Evolutionary conservation across 371 early-diverging fungal genomes (phyloP), one percentile per base, ranked within the genome.

Genomic region (Capillidium rhysosporum): DNA sequence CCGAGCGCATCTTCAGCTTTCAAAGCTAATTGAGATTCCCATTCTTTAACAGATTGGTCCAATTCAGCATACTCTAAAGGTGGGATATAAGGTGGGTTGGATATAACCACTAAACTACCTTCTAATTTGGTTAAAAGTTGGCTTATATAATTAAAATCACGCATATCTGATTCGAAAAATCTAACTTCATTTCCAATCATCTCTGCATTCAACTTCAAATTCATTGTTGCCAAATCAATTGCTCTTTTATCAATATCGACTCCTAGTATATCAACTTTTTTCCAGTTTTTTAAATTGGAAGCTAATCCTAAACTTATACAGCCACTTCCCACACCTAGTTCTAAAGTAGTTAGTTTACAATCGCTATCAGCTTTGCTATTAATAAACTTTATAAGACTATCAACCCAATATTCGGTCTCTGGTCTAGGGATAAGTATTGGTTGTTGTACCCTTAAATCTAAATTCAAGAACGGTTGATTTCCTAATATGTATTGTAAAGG

Each of bases 341-440:
- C 94, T 0, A 90, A 61, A n/a, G 92, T 75, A 30, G 70, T 65
- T n/a, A 84, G 63, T 43, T 55, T 24, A 23, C 45, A 0, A 56
- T 31, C 25, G 12, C 44, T 38, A n/a, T 49, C 52, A 25, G 4
- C 26, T 9, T 18, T 55, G 38, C 40, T 52, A 18, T 58, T 65
- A 29, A 83, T 52, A 46, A 69, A 40, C 2, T 62, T 56, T 24
- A 71, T 68, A 1, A 83, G 59, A 26, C 71, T 60, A 31, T 70
- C 55, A n/a, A 79, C 73, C 89, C 89, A 89, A 65, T 89, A 88
- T 67, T 92, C 91, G 0, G 93, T 92, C 60, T 92, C 93, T 88
- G 86, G 87, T 59, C 80, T 80, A 52, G 93, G 93, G 54, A 92
- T 90, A 3, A 92, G 66, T 10, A 75, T 76, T 0, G 91, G 91